Base-by-base conservation (phyloP, 2,329 filamentous ascomycete genomes). In the Xylariales sp. region DNA sequence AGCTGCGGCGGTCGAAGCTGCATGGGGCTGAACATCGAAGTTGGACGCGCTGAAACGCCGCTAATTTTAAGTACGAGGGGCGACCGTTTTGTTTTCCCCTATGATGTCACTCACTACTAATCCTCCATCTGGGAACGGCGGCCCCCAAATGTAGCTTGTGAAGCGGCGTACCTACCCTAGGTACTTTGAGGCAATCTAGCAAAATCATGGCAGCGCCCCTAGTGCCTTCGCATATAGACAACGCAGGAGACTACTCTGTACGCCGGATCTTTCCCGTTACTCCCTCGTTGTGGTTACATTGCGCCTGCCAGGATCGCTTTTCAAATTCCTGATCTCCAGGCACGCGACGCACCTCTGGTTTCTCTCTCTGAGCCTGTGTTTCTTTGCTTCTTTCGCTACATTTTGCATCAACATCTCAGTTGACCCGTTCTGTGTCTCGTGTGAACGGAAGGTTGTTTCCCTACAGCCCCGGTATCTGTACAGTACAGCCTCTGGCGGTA, bases 151-250 rank as follows among this genome's bases (percentile, higher is more conserved):
- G 14, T 24, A 38, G 35, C 35, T 18, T 8, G 24, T 38, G 20
- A n/a, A n/a, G n/a, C n/a, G n/a, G n/a, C n/a, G n/a, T n/a, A n/a
- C n/a, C n/a, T n/a, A n/a, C n/a, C n/a, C n/a, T n/a, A 15, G 20
- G 11, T 25, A 14, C 18, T 19, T 9, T 12, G 12, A 27, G n/a
- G 9, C 35, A 28, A 18, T 24, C 24, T 27, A 38, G 28, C n/a
- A n/a, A 40, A 40, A 40, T 12, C 38, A 40, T 40, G 38, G 38
- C 38, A 40, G 38, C 6, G 28, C n/a, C 38, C 38, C 29, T 31
- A 19, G 20, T 14, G n/a, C 16, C 20, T 38, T 16, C 16, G 21
- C 18, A 31, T 21, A 28, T 31, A 39, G 37, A 39, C 25, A 21
- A 28, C 11, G 12, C 18, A 5, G 20, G 20, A 20, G 21, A 10